Base-by-base conservation (phyloP, 2,329 filamentous ascomycete genomes). In the Trichoderma atrobrunneum region DNA sequence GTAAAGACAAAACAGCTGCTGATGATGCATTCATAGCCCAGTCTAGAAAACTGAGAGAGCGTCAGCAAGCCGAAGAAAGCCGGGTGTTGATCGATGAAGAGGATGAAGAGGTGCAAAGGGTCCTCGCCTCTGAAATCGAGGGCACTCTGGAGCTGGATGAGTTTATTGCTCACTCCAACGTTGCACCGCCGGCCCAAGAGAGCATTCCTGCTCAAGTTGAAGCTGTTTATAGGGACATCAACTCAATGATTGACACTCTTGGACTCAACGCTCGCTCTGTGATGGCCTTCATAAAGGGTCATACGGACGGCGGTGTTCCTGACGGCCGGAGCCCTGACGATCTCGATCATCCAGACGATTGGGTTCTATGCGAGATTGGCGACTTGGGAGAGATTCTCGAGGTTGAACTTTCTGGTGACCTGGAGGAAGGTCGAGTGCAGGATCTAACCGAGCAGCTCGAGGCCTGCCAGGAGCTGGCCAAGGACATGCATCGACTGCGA, bases 171-270 rank as follows among this genome's bases (percentile, higher is more conserved):
- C 88, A 89, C 76, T 83, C 87, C 4, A 87, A 89, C 73, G 84
- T 87, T 54, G 84, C 84, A 7, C 83, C 86, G 5, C 84, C 85
- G 16, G 86, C 86, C 16, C 84, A 85, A 67, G 87, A 90, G 70
- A 89, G 85, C 60, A 84, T 91, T 36, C 87, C 89, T 5, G 85
- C 87, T 10, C 89, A 91, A 75, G 89, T 90, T 26, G 90, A 92
- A 77, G 87, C 89, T 21, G 84, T 92, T 1, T 96, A 93, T 79
- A 88, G 92, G 59, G 93, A 95, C 77, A 93, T 95, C 79, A 95
- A 96, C 80, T 93, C 93, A 14, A 99, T 98, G 96, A 91, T 99
- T 57, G 94, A 98, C 77, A 95, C 93, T 0, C 84, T 98, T 54
- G 95, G 95, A 11, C 87, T 98, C 64, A 98, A 98, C 79, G 90